Evolutionary conservation across 2,329 filamentous ascomycete genomes (phyloP), one percentile per base, ranked within the genome.

Genomic region (Pestalotiopsis sp.): DNA sequence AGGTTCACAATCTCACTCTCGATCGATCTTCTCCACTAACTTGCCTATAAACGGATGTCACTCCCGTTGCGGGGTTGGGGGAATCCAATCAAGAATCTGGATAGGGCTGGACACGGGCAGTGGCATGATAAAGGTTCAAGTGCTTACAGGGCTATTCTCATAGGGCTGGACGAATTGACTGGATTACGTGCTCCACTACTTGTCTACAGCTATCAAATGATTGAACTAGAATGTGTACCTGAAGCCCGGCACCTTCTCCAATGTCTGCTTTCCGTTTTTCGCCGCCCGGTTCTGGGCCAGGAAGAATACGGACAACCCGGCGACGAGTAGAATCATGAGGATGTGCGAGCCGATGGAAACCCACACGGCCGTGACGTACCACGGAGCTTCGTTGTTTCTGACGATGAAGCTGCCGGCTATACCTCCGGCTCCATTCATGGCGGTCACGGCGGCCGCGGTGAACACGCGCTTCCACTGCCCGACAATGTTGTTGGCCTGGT

Each of bases 381-480:
- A 78, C 6, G 90, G 90, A 2, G 89, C 89, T 75, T 92, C 90
- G 9, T 83, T 77, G 70, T 86, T 82, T 31, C 87, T 82, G 3
- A 92, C 88, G 71, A 92, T 91, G 74, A 89, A 92, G 74, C 87
- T 90, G 1, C 89, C 90, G 1, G 89, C 89, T 69, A 91, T 89
- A 0, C 89, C 89, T 9, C 89, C 89, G 17, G 89, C 84, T 0
- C 89, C 89, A 72, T 91, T 91, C 73, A 83, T 85, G 9, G 87
- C 88, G 12, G 88, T 87, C 2, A 90, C 84, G 0, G 85, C 83
- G 0, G 89, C 89, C 0, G 89, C 87, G 0, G 87, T 87, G 61
- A 89, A 89, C 2, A 85, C 88, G 38, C 89, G 82, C 77, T 91
- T 91, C 89, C 89, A 91, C 73, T 91, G 89, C 0, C 88, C 87